A percentile compares a stretch with the other conserved stretches of the same genome.
These are phyloP conservation scores for Amborella trichopoda DNA, from an alignment of 164 flowering plant genomes.

Conservation along the genomic window DNA sequence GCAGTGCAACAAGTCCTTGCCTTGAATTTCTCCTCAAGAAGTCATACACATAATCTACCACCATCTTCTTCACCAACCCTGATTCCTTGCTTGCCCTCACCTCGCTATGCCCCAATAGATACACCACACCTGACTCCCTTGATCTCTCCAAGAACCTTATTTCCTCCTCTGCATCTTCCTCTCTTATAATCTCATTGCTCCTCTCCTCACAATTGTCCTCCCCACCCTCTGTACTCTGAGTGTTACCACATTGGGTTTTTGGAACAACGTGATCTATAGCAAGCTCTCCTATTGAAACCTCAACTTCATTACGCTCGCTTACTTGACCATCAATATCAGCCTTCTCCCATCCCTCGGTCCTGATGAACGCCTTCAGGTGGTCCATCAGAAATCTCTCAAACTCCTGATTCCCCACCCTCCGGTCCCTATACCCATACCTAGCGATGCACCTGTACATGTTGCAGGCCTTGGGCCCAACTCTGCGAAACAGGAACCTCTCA, in stretches of 20 bases:
- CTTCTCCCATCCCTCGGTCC: slow-evolving; percentile 9
- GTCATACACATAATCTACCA: slow-evolving; percentile 14
- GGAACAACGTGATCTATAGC: no score
- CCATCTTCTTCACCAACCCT: slow-evolving; percentile 6
- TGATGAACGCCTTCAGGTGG: slow-evolving; percentile 10
- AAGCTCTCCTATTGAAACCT: no score
- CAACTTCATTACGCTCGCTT: no score
- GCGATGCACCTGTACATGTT: slow-evolving; percentile 14
- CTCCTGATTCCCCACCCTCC: slow-evolving; percentile 10
- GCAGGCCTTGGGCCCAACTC: slow-evolving; percentile 14
- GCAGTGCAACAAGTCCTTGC: slow-evolving; percentile 11
- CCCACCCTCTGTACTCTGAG: no score
- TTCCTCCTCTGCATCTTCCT: slow-evolving; percentile 1
- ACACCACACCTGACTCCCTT: slow-evolving; percentile 10
- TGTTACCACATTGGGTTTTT: no score
- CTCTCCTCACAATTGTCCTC: background rate
- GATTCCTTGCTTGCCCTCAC: slow-evolving; percentile 13
- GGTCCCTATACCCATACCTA: slow-evolving; percentile 12
- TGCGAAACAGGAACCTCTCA: slow-evolving; percentile 10
- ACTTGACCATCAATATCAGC: no score
- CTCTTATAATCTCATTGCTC: background rate
- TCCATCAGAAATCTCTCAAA: slow-evolving; percentile 14
- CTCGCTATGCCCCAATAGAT: slow-evolving; percentile 14
- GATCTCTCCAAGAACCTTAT: slow-evolving; percentile 9
- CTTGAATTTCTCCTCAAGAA: slow-evolving; percentile 13